Evolutionary conservation across 2,329 filamentous ascomycete species (phyloP).

Genomic region (Pestalotiopsis sp.): DNA sequence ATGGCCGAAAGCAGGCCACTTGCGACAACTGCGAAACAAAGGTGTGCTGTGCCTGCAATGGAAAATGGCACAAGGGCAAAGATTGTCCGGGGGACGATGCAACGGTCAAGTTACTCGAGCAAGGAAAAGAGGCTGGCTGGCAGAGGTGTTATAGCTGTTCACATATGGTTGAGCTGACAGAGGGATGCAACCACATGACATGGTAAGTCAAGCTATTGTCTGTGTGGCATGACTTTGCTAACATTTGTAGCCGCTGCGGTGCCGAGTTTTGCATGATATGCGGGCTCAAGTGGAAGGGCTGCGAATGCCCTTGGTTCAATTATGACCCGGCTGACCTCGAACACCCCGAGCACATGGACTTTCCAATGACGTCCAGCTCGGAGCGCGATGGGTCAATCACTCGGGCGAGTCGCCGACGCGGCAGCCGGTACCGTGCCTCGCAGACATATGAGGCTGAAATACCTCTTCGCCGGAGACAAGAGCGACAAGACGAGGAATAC

Average conservation of each 20-base stretch:
- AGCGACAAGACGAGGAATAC: conserved; percentile 46
- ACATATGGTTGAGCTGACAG: conserved; percentile 74
- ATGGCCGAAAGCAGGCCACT: conserved; percentile 66
- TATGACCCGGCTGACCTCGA: conserved; percentile 59
- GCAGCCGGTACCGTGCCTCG: conserved; percentile 28
- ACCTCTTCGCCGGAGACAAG: conserved; percentile 47
- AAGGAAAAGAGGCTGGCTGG: conserved; percentile 71
- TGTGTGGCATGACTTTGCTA: conserved; percentile 16
- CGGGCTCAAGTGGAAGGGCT: conserved; percentile 79
- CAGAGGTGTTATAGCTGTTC: conserved; percentile 76
- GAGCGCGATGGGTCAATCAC: conserved; percentile 35
- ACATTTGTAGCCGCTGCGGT: conserved; percentile 62
- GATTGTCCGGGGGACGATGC: conserved; percentile 76
- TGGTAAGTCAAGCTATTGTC: conserved; percentile 59
- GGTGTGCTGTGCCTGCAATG: conserved; percentile 75
- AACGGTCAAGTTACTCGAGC: conserved; percentile 62
- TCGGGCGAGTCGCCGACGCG: conserved; percentile 25
- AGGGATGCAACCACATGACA: conserved; percentile 87
- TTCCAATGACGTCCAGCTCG: conserved; percentile 39
- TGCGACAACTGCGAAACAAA: conserved; percentile 74
- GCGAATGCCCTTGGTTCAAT: conserved; percentile 81
- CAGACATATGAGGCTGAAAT: conserved; percentile 50
- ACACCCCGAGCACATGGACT: conserved; percentile 53
- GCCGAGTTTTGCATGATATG: conserved; percentile 90
- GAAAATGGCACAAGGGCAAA: conserved; percentile 69